Percentiles rank a stretch among this genome's conserved stretches.
These are phyloP conservation scores for Medicago lupulina DNA, from an alignment of 306 rosid genomes.

Conservation along the genomic window DNA sequence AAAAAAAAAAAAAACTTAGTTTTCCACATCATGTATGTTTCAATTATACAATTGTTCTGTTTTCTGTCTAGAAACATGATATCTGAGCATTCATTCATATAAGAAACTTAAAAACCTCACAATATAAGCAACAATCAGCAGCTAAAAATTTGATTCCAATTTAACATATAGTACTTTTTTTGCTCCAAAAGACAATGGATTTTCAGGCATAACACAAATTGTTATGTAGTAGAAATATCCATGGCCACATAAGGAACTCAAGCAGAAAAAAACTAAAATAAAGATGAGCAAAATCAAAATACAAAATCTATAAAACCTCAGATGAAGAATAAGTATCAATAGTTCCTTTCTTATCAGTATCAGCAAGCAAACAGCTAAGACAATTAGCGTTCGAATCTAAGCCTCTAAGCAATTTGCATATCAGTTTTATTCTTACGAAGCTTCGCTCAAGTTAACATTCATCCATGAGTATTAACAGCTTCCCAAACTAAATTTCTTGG, in stretches of 20 bases:
- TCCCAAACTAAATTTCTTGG: constrained; percentile 81
- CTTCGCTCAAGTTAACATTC: constrained; percentile 34
- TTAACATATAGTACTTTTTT: constrained; percentile 19
- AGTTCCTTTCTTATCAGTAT: constrained; percentile 31
- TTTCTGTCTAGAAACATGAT: neutral
- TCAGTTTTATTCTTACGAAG: constrained; percentile 50
- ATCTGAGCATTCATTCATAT: constrained; percentile 2
- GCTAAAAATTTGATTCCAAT: constrained; percentile 18
- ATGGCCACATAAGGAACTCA: constrained; percentile 32
- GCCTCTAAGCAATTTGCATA: constrained; percentile 51
- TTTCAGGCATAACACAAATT: constrained; percentile 35
- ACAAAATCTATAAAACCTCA: constrained; percentile 35
- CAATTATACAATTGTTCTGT: neutral
- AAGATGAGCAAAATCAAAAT: constrained; percentile 35
- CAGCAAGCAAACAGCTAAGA: neutral
- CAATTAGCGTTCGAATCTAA: constrained; percentile 35
- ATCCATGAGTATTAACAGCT: constrained; percentile 78
- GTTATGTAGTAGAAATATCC: constrained; percentile 29
- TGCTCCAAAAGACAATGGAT: constrained; percentile 37
- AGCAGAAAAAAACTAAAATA: constrained; percentile 38
- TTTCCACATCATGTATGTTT: constrained; percentile 1
- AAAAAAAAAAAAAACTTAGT: neutral
- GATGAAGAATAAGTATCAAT: constrained; percentile 18
- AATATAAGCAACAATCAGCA: constrained; percentile 5
- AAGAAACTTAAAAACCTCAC: constrained; percentile 19